A percentile compares a stretch with the other conserved stretches of the same genome.
These are phyloP conservation scores for Chrysoporthe cubensis DNA, from an alignment of 2,329 filamentous ascomycete species.

Conservation along the genomic window DNA sequence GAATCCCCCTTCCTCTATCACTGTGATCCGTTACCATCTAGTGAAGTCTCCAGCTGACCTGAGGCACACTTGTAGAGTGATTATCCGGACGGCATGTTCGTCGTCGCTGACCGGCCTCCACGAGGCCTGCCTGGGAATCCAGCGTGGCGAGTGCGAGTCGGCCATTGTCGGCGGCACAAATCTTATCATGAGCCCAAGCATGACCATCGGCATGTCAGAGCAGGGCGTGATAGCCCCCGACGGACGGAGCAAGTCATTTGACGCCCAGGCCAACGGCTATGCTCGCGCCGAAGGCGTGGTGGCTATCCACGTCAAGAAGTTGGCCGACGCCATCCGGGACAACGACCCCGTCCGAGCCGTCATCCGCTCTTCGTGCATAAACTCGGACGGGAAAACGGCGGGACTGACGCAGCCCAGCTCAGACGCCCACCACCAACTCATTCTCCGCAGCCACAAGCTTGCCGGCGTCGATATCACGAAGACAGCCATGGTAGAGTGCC, in stretches of 20 bases:
- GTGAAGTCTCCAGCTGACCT: background rate
- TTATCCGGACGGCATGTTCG: constrained; percentile 45
- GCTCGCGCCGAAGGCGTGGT: constrained; percentile 53
- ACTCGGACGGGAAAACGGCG: constrained; percentile 48
- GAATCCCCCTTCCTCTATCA: background rate
- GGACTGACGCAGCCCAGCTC: constrained; percentile 46
- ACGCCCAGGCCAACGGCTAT: constrained; percentile 53
- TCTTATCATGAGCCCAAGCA: constrained; percentile 40
- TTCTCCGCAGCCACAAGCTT: constrained; percentile 37
- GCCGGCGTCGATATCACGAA: constrained; percentile 34
- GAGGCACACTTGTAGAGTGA: constrained; percentile 28
- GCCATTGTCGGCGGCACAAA: constrained; percentile 43
- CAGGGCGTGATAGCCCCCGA: constrained; percentile 42
- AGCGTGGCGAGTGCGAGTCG: constrained; percentile 36
- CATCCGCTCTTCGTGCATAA: constrained; percentile 42
- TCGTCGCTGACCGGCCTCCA: constrained; percentile 42
- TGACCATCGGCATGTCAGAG: constrained; percentile 38
- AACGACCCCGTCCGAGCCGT: constrained; percentile 48
- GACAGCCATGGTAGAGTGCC: constrained; percentile 42
- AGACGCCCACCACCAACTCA: constrained; percentile 39
- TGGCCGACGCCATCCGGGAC: constrained; percentile 51
- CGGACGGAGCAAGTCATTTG: constrained; percentile 43
- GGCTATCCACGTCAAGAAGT: constrained; percentile 49
- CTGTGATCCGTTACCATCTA: no score
- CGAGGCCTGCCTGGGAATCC: constrained; percentile 36